Evolutionary conservation across 495 filamentous ascomycete genomes (phyloP), one percentile per base, ranked within the genome.

Genomic region (Cenococcum geophilum): DNA sequence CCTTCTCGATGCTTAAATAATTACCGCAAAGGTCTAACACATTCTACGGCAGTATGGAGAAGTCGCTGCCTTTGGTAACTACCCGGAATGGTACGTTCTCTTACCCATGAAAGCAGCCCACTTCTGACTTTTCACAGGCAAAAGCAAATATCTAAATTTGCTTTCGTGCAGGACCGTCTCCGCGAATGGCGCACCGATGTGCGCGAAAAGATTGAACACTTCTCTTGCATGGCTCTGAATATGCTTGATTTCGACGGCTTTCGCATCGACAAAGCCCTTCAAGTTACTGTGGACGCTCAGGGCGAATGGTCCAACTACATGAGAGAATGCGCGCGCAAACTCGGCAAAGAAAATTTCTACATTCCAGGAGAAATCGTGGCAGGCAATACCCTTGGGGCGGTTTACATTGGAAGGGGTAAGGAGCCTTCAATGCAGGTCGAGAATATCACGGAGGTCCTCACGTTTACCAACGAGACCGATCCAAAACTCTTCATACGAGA

Each of bases 141-240:
- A 66, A 76, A 79, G 65, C 80, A 89, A 71, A 75, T 89, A 47
- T 81, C 86, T 6, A 89, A 89, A 63, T 89, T 89, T 70, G 84
- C 85, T 37, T 88, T 81, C 35, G 86, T 89, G 8, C 86, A 89
- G 69, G 86, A 89, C 66, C 83, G 49, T 59, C 74, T 89, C 8
- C 82, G 86, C 22, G 86, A 89, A 67, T 89, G 86, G 86, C 63
- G 78, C 11, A 83, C 85, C 1, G 76, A 76, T 20, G 86, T 89
- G 1, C 71, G 75, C 23, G 76, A 80, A 36, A 80, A 81, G 45
- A 72, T 89, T 18, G 76, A 81, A 36, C 79, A 76, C 25, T 86
- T 88, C 57, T 86, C 85, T 16, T 77, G 76, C 61, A 71, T 77
- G 20, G 68, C 72, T n/a, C 76, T 77, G 43, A 55, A 68, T 23